Evolutionary conservation across 768 basidiomycete genomes (phyloP), one percentile per base, ranked within the genome.

Genomic region (Amanita inopinata): DNA sequence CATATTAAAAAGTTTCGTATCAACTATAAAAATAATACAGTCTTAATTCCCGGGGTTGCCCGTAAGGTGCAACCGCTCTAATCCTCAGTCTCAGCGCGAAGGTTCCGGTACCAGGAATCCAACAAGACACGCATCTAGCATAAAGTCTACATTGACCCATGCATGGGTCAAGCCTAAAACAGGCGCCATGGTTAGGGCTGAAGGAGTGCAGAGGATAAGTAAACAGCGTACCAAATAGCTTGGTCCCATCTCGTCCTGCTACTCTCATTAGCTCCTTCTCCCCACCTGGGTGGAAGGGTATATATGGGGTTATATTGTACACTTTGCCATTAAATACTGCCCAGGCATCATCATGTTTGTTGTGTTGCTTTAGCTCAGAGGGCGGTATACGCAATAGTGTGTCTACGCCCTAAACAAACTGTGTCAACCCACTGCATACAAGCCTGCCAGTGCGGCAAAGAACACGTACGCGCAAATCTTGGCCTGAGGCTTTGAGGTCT

Each of bases 141-240:
- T 96, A 52, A 83, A 83, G 38, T 99, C 94, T n/a, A 74, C 77
- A 51, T 90, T 97, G 23, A 99, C 92, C 94, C 94, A 99, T 3
- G 83, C 87, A 60, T 99, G 94, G 0, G 93, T 97, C 17, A 75
- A 62, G 34, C 84, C 94, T 98, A 49, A 35, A 25, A 36, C 35
- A 19, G 23, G 32, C 25, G 10, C 22, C 32, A 15, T 33, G 33
- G 9, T 24, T 27, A 5, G 24, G 15, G 8, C 27, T 27, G 5
- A 5, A 40, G 24, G 9, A n/a, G 10, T 28, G 20, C 9, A 23
- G 7, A 11, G 11, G 38, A 12, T 22, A 12, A 12, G 14, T 4
- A 31, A 15, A 38, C 7, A 11, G 19, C 15, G 53, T 58, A 94
- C 94, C 83, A 53, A 99, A 98, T 8, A 99, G 70, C 56, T 88